Percentiles rank a stretch among this genome's conserved stretches.
These are phyloP conservation scores for Gnomoniopsis sp. DNA, from an alignment of 2,329 filamentous ascomycete species.

Conservation along the genomic window DNA sequence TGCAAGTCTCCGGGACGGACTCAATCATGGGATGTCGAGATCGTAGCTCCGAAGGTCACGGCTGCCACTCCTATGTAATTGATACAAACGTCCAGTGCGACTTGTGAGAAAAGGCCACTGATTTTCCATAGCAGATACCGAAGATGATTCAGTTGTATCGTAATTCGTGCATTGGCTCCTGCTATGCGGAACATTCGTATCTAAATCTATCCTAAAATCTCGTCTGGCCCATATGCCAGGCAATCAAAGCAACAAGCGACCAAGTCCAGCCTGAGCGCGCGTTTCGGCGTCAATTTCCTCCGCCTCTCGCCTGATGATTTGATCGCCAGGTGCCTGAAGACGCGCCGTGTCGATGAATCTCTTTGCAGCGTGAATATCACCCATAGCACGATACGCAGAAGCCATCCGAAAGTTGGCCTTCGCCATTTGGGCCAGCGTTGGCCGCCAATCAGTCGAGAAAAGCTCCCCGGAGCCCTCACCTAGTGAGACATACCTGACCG, in stretches of 20 bases:
- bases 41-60: too few species aligned
- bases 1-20: too few species aligned
- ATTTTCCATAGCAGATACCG: too few species aligned
- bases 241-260: conserved; percentile 4
- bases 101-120: too few species aligned
- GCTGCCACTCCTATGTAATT: too few species aligned
- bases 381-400: neutral
- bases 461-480: neutral
- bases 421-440: neutral
- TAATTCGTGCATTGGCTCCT: too few species aligned
- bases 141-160: too few species aligned
- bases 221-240: too few species aligned
- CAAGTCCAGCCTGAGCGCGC: conserved; percentile 2
- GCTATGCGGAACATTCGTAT: too few species aligned
- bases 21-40: too few species aligned
- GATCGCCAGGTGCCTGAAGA: neutral
- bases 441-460: conserved; percentile 1
- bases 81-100: too few species aligned
- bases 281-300: neutral
- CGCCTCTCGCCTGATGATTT: conserved; percentile 3
- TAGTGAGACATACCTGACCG: neutral
- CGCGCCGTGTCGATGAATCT: neutral
- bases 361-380: neutral
- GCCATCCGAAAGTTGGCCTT: conserved; percentile 1
- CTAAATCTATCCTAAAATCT: too few species aligned